These are phyloP conservation scores for Artemisia annua DNA, from an alignment of 129 eudicot genomes.

Conservation along the genomic window DNA sequence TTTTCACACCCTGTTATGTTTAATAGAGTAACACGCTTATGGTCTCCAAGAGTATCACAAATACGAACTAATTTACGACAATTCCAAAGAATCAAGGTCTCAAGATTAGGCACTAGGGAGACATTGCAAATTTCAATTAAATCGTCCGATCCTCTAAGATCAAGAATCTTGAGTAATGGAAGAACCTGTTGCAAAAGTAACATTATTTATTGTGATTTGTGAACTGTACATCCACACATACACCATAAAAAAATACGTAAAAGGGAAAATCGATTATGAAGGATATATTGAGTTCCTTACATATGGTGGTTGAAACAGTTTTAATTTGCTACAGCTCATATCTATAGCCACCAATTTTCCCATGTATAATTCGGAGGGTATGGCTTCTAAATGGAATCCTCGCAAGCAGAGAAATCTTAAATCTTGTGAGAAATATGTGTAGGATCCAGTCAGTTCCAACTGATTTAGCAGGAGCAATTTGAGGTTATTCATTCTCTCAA, in stretches of 20 bases:
- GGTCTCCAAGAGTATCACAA: constrained; percentile 27
- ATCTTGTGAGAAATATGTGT: constrained; percentile 21
- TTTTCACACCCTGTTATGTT: background rate
- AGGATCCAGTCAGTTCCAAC: constrained; percentile 22
- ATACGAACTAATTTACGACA: constrained; percentile 23
- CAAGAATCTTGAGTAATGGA: constrained; percentile 27
- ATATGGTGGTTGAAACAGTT: constrained; percentile 24
- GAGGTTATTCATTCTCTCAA: constrained; percentile 23
- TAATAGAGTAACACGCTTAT: constrained; percentile 19
- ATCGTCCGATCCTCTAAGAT: constrained; percentile 27
- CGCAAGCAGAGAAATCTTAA: constrained; percentile 35
- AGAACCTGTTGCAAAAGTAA: constrained; percentile 22
- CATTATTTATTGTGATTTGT: background rate
- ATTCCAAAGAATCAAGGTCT: constrained; percentile 7
- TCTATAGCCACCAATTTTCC: constrained; percentile 32
- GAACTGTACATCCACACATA: background rate
- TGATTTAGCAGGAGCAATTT: constrained; percentile 29
- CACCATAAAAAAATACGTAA: background rate
- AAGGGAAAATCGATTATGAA: background rate
- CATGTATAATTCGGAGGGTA: constrained; percentile 28
- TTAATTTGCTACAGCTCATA: constrained; percentile 31
- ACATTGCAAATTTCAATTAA: constrained; percentile 12
- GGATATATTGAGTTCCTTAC: background rate
- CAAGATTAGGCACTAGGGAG: constrained; percentile 28
- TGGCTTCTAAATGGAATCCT: constrained; percentile 18